These are phyloP conservation scores for Cutaneotrichosporon dermatis DNA, from an alignment of 1,284 basidiomycete genomes.

Conservation along the genomic window DNA sequence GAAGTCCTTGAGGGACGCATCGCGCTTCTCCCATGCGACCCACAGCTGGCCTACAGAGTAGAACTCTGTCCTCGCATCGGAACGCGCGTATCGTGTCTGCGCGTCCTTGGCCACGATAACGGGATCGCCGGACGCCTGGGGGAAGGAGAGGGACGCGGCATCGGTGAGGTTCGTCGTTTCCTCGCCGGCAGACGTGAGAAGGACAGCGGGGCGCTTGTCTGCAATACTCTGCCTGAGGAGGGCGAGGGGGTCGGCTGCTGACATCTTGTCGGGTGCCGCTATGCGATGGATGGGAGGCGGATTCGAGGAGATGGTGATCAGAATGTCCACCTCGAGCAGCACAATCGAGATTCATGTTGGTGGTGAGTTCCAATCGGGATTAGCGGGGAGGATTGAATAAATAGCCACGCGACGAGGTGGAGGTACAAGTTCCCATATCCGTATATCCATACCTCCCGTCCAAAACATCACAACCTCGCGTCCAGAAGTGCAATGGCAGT, in stretches of 20 bases:
- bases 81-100: constrained; percentile 61
- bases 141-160: constrained; percentile 65
- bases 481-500: too few species aligned
- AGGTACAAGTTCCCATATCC: too few species aligned
- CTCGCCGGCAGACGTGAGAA: constrained; percentile 51
- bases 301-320: background rate
- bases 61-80: constrained; percentile 59
- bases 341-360: too few species aligned
- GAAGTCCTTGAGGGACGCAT: constrained; percentile 73
- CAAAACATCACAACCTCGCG: too few species aligned
- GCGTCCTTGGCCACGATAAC: constrained; percentile 62
- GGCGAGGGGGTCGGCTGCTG: constrained; percentile 33
- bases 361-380: too few species aligned
- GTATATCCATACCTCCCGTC: too few species aligned
- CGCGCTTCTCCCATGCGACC: constrained; percentile 69
- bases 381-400: too few species aligned
- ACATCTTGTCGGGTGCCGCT: background rate
- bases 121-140: constrained; percentile 42
- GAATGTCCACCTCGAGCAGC: too few species aligned
- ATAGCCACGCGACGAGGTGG: too few species aligned
- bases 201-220: constrained; percentile 22
- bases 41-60: constrained; percentile 75
- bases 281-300: background rate
- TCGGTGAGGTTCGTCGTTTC: constrained; percentile 53
- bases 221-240: constrained; percentile 36